Conservation (phyloP, 2,329 filamentous ascomycete species). For the Calonectria hongkongensis region DNA sequence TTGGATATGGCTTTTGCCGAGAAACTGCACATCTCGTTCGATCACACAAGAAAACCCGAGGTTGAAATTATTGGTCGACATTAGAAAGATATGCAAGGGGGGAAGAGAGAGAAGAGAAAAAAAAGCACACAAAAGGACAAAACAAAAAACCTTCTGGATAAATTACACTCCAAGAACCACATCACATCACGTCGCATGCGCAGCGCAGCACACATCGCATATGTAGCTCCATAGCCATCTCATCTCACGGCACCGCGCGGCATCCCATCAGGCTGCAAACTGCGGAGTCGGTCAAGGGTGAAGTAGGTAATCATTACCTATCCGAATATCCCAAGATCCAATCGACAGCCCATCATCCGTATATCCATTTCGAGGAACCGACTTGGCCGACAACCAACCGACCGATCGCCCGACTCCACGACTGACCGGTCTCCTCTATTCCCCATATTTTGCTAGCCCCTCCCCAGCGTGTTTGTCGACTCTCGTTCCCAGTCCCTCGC, state of each 20-base stretch:
- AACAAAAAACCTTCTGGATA: background rate
- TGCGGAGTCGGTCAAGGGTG: conserved; percentile 21
- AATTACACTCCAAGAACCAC: background rate
- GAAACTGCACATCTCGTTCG: conserved; percentile 22
- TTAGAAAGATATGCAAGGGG: background rate
- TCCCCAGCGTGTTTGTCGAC: conserved; percentile 9
- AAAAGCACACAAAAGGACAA: background rate
- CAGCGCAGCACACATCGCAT: conserved; percentile 16
- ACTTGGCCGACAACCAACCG: conserved; percentile 32
- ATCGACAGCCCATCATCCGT: conserved; percentile 19
- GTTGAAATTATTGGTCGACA: background rate
- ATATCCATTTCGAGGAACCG: conserved; percentile 15
- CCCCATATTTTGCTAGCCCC: conserved; percentile 22
- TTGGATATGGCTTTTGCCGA: conserved; percentile 12
- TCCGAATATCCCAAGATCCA: conserved; percentile 33
- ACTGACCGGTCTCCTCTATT: conserved; percentile 4
- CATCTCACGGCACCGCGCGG: conserved; percentile 27
- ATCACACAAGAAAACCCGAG: background rate
- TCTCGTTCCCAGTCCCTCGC: background rate
- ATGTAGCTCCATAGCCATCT: conserved; percentile 8
- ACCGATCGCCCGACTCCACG: conserved; percentile 28
- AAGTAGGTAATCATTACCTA: conserved; percentile 41
- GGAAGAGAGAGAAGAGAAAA: background rate
- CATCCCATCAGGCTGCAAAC: conserved; percentile 28
- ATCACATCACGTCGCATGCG: conserved; percentile 23